Evolutionary conservation across 176 grass and related monocot species (phyloP).

Genomic region (Saccharum officinarum): DNA sequence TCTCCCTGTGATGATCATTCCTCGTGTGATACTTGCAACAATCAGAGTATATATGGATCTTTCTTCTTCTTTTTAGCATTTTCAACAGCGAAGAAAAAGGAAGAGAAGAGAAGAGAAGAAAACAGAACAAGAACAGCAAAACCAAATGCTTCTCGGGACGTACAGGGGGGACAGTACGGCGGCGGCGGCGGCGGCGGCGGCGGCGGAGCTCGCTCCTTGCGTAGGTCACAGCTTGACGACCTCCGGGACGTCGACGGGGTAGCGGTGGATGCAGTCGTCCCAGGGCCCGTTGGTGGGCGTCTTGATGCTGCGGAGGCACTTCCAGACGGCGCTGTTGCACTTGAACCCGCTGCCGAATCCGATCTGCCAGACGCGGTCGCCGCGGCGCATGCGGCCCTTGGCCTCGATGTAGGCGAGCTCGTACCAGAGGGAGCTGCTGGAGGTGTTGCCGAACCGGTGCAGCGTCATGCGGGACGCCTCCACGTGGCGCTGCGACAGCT

Average conservation of each 20-base stretch:
- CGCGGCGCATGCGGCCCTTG: conserved; percentile 79
- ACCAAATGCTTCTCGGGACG: conserved; percentile 25
- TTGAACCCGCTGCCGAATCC: conserved; percentile 88
- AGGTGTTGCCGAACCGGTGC: conserved; percentile 89
- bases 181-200: not conserved
- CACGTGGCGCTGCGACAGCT: conserved; percentile 74
- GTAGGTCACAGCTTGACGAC: conserved; percentile 57
- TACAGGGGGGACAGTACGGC: conserved; percentile 15
- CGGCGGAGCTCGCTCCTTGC: not conserved
- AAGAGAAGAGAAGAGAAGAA: not conserved
- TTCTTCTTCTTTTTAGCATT: not conserved
- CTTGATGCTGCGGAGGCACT: conserved; percentile 66
- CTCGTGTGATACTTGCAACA: conserved; percentile 28
- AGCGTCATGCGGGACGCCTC: conserved; percentile 94
- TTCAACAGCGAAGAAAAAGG: not conserved
- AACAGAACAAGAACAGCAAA: not conserved
- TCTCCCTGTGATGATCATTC: conserved; percentile 26
- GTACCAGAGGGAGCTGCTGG: conserved; percentile 97
- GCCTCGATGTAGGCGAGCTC: conserved; percentile 95
- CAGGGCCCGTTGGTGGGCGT: conserved; percentile 69
- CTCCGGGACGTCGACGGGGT: conserved; percentile 80
- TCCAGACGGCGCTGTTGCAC: conserved; percentile 99
- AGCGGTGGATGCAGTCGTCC: conserved; percentile 68
- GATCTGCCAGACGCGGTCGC: conserved; percentile 92
- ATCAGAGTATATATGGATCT: conserved; percentile 21